phyloP scores from a whole-genome alignment of 352 stramenopile species.

The Phytopythium mirpurense region DNA sequence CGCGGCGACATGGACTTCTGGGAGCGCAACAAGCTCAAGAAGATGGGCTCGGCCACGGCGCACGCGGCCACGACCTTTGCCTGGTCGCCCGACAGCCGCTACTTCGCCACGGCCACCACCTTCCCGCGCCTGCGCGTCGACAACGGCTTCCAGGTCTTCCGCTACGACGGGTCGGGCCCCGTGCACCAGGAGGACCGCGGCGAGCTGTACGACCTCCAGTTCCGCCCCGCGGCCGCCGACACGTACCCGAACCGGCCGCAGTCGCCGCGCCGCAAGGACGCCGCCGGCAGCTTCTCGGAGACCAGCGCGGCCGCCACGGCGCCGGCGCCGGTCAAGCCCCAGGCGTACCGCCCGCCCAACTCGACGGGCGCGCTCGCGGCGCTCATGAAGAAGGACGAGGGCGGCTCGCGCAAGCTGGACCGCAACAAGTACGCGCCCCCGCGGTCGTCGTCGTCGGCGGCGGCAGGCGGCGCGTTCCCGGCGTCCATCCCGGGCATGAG shows the following conservation, averaged over 20 bases:
- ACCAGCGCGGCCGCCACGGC: constrained; percentile 31
- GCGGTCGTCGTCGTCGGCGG: constrained; percentile 16
- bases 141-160: constrained; percentile 96
- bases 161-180: constrained; percentile 92
- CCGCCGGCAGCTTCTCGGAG: constrained; percentile 32
- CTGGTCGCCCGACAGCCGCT: constrained; percentile 94
- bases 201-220: constrained; percentile 87
- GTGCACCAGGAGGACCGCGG: constrained; percentile 80
- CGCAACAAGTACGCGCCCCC: constrained; percentile 79
- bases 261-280: constrained; percentile 67
- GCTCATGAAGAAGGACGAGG: constrained; percentile 89
- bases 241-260: constrained; percentile 88
- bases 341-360: constrained; percentile 85
- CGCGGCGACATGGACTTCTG: constrained; percentile 96
- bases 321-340: constrained; percentile 48
- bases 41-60: constrained; percentile 83
- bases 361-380: constrained; percentile 90
- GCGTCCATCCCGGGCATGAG: constrained; percentile 47
- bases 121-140: constrained; percentile 98
- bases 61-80: constrained; percentile 74
- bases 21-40: constrained; percentile 95
- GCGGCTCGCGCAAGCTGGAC: constrained; percentile 75
- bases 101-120: constrained; percentile 95
- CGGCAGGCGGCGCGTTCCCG: not conserved
- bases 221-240: constrained; percentile 63